Evolutionary conservation across 768 basidiomycete genomes (phyloP), one percentile per base, ranked within the genome.

Genomic region (Harrya chromipes): DNA sequence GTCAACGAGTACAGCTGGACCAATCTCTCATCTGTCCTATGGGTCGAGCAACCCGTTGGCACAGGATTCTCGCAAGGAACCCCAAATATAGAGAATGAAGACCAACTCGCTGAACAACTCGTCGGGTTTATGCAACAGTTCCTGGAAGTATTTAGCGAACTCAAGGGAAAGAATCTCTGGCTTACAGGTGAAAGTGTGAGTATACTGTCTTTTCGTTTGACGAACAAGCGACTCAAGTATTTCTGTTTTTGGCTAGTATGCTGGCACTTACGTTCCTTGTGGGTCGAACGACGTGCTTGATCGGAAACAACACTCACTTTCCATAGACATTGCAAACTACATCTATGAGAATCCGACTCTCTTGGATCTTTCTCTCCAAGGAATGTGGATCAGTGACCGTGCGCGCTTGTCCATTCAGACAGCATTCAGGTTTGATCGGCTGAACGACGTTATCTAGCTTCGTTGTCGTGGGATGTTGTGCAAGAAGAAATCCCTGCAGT

Each of bases 31-130:
- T 87, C 83, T 47, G 67, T 88, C 7, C 68, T 89, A 16, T 90
- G 78, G 74, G 79, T 90, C 11, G 88, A 90, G 54, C 88, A 89
- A 55, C 87, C 87, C 4, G 82, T 90, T 26, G 87, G 87, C 5
- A 89, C 87, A 5, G 87, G 87, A 0, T 90, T 83, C 63, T 84
- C 84, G 3, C 84, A 84, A 52, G 87, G 87, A 16, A 71, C 53
- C 13, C 85, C 87, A 1, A 79, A 82, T 49, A 82, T 83, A 34
- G 66, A 73, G 63, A 77, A 78, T 19, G 78, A 87, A 55, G 54
- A 78, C 43, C 75, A 84, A 40, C 70, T 88, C 0, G 82, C 82
- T 7, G 79, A 67, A 9, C 77, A 80, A 44, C 62, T 79, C 1
- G 70, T 73, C 4, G 79, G 65, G 9, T 90, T 90, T 65, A 46